Base-by-base conservation (phyloP, 441 rosid species). In the Dalechampia spathulata region DNA sequence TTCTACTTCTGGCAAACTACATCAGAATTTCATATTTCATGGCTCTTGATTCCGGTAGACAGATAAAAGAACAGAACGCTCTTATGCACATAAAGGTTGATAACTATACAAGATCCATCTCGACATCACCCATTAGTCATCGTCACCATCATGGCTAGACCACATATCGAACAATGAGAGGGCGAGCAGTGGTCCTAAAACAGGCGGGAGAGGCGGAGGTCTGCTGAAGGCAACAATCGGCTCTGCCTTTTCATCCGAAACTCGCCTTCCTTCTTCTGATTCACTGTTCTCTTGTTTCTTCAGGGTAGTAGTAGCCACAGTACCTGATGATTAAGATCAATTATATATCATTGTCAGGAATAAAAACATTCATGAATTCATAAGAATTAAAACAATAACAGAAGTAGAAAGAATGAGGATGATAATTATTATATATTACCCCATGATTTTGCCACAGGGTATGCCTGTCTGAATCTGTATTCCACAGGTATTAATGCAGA, bases 201-300 rank as follows among this genome's bases (percentile, higher is more conserved):
- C 55, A 2, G 82, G 84, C 1, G 81, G 74, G 7, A 65, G 57
- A 0, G 85, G 86, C 0, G 84, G 85, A 0, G 91, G 94, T 63
- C 67, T 83, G 60, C 83, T 63, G 62, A 81, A 80, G 52, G 91
- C 76, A 43, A 72, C 83, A 21, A 63, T 55, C 14, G 85, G 89
- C 21, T 77, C 86, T 0, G 60, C 52, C 17, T 66, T 71, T 49
- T 67, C 83, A 6, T 17, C 55, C 42, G 58, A 19, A 14, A 70
- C 25, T 2, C 28, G 23, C 38, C 58, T 53, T 51, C 57, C 70
- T 52, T 46, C 72, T 0, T 27, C 41, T 27, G 43, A 22, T 17
- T 60, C 65, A 22, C 54, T 62, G 5, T 55, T 66, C 39, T 37
- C 68, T 9, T 9, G 64, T 62, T 74, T 73, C 69, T 66, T 70